A percentile compares a stretch with the other conserved stretches of the same genome.
phyloP scores from a whole-genome alignment of 2,329 filamentous ascomycete genomes.

The Pestalotiopsis sp. region DNA sequence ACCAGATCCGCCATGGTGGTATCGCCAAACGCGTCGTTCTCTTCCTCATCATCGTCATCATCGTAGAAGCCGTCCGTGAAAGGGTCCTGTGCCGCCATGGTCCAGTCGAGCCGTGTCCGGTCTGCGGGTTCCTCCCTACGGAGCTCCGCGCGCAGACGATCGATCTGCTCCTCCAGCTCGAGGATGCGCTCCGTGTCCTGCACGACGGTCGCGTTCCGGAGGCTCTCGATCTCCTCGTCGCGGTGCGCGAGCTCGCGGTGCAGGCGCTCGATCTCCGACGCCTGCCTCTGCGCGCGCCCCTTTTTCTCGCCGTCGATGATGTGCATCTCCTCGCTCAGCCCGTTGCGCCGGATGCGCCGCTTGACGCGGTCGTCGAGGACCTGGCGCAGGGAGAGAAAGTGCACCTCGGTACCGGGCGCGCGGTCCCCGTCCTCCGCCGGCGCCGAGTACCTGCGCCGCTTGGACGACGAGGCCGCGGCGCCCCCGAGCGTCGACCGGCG shows the following conservation, averaged over 20 bases:
- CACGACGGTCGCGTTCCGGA: conserved; percentile 52
- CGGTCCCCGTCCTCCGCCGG: conserved; percentile 27
- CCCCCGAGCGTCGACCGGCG: conserved; percentile 50
- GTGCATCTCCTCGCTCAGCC: conserved; percentile 62
- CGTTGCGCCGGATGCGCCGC: conserved; percentile 57
- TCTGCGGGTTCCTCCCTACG: conserved; percentile 12
- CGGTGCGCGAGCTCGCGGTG: conserved; percentile 49
- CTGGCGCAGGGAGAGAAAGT: conserved; percentile 37
- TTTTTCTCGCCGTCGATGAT: conserved; percentile 50
- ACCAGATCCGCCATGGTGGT: conserved; percentile 51
- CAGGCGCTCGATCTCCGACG: conserved; percentile 52
- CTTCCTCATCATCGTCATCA: conserved; percentile 24
- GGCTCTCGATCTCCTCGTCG: conserved; percentile 55
- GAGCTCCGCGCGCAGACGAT: conserved; percentile 33
- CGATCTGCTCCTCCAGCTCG: conserved; percentile 39
- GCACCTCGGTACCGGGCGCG: conserved; percentile 34
- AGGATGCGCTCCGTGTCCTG: conserved; percentile 47
- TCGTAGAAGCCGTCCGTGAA: conserved; percentile 47
- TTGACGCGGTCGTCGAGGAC: conserved; percentile 53
- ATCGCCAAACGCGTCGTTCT: conserved; percentile 45
- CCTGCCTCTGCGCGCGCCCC: conserved; percentile 38
- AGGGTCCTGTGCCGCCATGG: conserved; percentile 49
- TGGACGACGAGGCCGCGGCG: conserved; percentile 27
- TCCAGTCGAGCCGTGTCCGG: conserved; percentile 48
- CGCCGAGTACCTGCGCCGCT: conserved; percentile 49